Evolutionary conservation across 768 basidiomycete genomes (phyloP), one percentile per base, ranked within the genome.

Genomic region (Leucocoprinus leucothites): DNA sequence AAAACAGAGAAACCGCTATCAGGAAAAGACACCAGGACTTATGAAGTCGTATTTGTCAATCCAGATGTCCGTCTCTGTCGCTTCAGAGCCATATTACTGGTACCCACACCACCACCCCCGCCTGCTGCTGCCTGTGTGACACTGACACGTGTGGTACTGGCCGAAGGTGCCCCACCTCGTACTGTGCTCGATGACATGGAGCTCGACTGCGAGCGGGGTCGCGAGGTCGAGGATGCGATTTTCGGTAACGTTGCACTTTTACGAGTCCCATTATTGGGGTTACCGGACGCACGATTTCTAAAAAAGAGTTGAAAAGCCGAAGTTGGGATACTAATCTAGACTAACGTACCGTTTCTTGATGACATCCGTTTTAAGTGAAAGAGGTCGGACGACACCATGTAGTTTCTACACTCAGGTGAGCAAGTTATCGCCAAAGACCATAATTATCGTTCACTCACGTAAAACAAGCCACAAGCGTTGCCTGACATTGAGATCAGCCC

Each of bases 281-380:
- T 74, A 28, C 89, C 90, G 51, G 89, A 89, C 35, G 90, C 87
- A 41, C 90, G 86, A 68, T 92, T 92, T 65, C 90, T 92, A n/a
- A 64, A 28, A 44, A 6, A 56, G 25, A 51, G 43, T 43, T 60
- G 31, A 54, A 40, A 51, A 34, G 47, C 25, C 36, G 49, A 42
- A 38, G 38, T 24, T 36, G 44, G 5, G 28, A 13, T 21, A 9
- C 14, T 25, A 35, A 22, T 44, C 18, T 26, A 55, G 24, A 6
- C 28, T 28, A 31, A 51, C 74, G 21, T 63, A 91, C 91, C 91
- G 79, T 76, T 97, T 98, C 85, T 98, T 97, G 72, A 96, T 97
- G 44, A 95, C 89, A 67, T 98, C 93, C 41, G 95, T 98, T 80
- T 97, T 97, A 58, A 98, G 80, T 36, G 94, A 95, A 60, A 96